Conservation (phyloP, 2,329 filamentous ascomycete genomes). For the Scedosporium boydii region DNA sequence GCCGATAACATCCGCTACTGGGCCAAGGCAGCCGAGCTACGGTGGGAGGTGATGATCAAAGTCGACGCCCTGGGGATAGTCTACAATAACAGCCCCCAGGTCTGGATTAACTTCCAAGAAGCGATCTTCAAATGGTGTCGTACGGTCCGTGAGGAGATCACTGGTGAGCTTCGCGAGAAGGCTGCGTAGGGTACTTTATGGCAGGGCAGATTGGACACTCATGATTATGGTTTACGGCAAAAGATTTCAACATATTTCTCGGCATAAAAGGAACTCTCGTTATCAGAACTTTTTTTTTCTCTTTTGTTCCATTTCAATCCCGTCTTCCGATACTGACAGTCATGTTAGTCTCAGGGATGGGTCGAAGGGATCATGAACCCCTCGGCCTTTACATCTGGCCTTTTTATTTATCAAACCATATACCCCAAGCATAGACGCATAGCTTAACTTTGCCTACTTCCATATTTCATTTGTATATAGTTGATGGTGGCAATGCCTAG, state of each 20-base stretch:
- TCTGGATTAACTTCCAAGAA: conserved; percentile 75
- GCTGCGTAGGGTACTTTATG: not conserved
- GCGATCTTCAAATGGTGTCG: conserved; percentile 78
- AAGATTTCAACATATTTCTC: not conserved
- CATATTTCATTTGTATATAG: conserved; percentile 3
- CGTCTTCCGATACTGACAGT: not conserved
- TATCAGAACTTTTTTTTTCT: not conserved
- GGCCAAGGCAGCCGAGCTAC: conserved; percentile 89
- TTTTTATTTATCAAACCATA: not conserved
- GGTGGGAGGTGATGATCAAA: conserved; percentile 79
- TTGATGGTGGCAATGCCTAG: not conserved
- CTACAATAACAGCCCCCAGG: conserved; percentile 56
- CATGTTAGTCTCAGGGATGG: not conserved
- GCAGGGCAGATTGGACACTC: not conserved
- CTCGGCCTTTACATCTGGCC: not conserved
- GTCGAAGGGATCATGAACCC: not conserved
- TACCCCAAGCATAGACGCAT: conserved; percentile 6
- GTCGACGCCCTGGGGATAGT: conserved; percentile 84
- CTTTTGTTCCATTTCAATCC: not conserved
- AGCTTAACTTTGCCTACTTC: not conserved
- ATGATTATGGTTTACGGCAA: conserved; percentile 4
- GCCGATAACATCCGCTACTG: conserved; percentile 93
- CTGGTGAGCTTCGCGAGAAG: conserved; percentile 45
- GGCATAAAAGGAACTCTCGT: not conserved
- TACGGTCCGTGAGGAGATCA: conserved; percentile 74